Conservation (phyloP, 2,329 filamentous ascomycete species). For the Colletotrichum musae region DNA sequence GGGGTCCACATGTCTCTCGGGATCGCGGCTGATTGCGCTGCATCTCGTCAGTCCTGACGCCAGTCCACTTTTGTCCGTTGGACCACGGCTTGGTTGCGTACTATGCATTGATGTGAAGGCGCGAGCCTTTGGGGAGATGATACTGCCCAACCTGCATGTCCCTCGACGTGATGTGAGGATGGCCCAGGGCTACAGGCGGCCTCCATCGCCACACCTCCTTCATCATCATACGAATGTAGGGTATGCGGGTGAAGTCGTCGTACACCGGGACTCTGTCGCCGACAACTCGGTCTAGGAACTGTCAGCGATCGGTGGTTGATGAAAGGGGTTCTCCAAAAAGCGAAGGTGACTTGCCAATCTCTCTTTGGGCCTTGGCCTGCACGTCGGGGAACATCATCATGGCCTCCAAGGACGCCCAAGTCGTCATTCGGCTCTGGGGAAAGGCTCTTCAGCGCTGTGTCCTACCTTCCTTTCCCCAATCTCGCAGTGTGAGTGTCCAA, state of each 20-base stretch:
- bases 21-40: conserved; percentile 21
- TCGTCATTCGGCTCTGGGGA: conserved; percentile 7
- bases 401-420: conserved; percentile 17
- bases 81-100: not conserved
- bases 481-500: no score
- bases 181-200: conserved; percentile 12
- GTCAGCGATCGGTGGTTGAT: not conserved
- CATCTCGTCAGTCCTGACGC: not conserved
- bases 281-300: not conserved
- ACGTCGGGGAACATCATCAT: conserved; percentile 19
- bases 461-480: no score
- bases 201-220: conserved; percentile 29
- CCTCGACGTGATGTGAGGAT: conserved; percentile 18
- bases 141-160: conserved; percentile 12
- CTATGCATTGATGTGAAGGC: conserved; percentile 23
- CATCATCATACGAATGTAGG: conserved; percentile 19
- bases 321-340: not conserved
- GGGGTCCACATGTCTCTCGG: conserved; percentile 10
- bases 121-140: conserved; percentile 13
- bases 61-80: no score
- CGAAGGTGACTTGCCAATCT: not conserved
- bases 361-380: conserved; percentile 8
- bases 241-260: not conserved
- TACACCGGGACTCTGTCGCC: conserved; percentile 9
- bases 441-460: not conserved